These are phyloP conservation scores for Saussurea involucrata DNA, from an alignment of 129 eudicot genomes.

Conservation along the genomic window DNA sequence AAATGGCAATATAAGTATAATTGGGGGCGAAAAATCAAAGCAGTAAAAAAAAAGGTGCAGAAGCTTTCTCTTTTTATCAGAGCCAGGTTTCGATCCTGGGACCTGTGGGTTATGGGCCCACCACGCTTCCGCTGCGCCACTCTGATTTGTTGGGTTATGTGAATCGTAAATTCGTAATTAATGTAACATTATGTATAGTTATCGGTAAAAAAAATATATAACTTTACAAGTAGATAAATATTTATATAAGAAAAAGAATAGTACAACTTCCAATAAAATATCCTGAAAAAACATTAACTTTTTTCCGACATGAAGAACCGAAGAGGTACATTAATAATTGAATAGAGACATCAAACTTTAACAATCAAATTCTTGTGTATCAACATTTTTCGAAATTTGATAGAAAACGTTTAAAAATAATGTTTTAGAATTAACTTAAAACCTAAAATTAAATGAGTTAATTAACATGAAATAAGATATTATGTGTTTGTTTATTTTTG, in stretches of 20 bases:
- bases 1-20: background rate
- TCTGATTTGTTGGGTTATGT: background rate
- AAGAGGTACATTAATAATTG: background rate
- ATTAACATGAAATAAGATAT: too few species aligned
- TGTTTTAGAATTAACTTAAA: background rate
- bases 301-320: background rate
- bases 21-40: background rate
- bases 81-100: conserved; percentile 92
- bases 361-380: background rate
- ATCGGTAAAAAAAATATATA: background rate
- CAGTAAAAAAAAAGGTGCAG: background rate
- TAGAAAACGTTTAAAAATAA: background rate
- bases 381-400: background rate
- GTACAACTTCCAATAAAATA: background rate
- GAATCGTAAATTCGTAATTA: background rate
- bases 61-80: conserved; percentile 41
- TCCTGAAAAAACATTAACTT: background rate
- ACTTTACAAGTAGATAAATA: background rate
- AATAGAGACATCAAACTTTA: background rate
- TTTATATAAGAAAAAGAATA: background rate
- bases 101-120: conserved; percentile 97
- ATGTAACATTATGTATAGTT: background rate
- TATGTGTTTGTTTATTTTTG: too few species aligned
- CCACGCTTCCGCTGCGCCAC: conserved; percentile 57
- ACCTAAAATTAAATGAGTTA: background rate